Evolutionary conservation across 805 yeast genomes (phyloP), one percentile per base, ranked within the genome.

Genomic region (Ogataea haglerorum): DNA sequence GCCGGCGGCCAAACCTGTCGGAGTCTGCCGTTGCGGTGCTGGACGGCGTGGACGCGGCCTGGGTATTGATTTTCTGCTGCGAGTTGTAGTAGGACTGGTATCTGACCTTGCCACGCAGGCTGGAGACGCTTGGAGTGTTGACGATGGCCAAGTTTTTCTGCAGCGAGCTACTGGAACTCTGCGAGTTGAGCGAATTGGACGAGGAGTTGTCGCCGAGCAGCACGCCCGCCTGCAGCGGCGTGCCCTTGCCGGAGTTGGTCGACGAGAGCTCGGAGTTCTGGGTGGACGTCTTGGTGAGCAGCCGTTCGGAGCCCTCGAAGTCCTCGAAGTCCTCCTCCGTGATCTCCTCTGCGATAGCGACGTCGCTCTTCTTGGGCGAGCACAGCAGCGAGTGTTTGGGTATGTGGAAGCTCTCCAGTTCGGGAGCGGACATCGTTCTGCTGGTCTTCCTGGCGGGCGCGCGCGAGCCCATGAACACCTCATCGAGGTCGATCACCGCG

Each of bases 401-500:
- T 6, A 49, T 41, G 23, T 45, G 47, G 30, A 43, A 48, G 28
- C 42, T 40, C 35, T 49, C 52, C 27, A 46, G 35, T 28, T 45
- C 57, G 5, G 51, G 48, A 6, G 50, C 51, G 25, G 57, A 42
- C 47, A 46, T 40, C 10, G 53, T 38, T 16, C 55, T 38, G 19
- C 46, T 34, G 34, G 24, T 43, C 36, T 50, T 50, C 28, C 35
- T 40, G 18, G 35, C 37, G 9, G 38, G 21, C 6, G 45, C 46
- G n/a, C 36, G 41, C 6, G 41, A 25, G 16, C 34, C 24, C 30
- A 41, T 53, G 28, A 56, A 48, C 5, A 61, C 51, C 39, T 57
- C 64, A 43, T 63, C 66, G 37, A 64, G 52, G 47, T 64, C 62
- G 14, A 64, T 64, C 12, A 63, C 47, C 1, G 67, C 63, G 32